Conservation (phyloP, 805 yeast species). For the Komagataella kurtzmanii region DNA sequence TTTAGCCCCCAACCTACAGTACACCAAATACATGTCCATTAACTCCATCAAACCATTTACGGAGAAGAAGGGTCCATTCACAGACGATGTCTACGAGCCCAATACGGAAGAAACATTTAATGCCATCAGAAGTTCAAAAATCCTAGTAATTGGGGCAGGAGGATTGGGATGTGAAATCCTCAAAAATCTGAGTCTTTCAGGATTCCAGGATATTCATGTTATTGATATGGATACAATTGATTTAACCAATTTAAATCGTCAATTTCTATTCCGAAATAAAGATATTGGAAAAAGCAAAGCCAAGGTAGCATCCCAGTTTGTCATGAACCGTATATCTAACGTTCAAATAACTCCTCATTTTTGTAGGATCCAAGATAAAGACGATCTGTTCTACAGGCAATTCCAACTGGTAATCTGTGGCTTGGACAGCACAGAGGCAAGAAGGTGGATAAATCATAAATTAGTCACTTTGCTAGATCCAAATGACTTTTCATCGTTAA, state of each 20-base stretch:
- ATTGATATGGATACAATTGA: conserved; percentile 82
- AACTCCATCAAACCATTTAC: conserved; percentile 5
- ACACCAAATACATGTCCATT: background rate
- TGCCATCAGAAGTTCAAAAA: conserved; percentile 8
- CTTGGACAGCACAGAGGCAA: conserved; percentile 76
- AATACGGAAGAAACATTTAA: background rate
- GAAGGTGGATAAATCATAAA: conserved; percentile 76
- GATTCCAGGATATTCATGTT: conserved; percentile 49
- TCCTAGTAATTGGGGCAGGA: conserved; percentile 60
- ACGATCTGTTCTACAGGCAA: conserved; percentile 45
- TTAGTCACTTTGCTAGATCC: conserved; percentile 50
- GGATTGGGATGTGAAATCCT: conserved; percentile 76
- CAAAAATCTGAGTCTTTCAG: conserved; percentile 58
- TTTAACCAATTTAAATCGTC: conserved; percentile 63
- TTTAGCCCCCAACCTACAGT: background rate
- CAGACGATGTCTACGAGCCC: conserved; percentile 16
- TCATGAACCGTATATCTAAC: conserved; percentile 30
- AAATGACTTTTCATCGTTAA: conserved; percentile 30
- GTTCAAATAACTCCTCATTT: conserved; percentile 43
- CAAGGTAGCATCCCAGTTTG: conserved; percentile 44
- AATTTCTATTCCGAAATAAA: conserved; percentile 46
- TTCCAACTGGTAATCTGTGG: conserved; percentile 78
- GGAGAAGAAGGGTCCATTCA: conserved; percentile 14
- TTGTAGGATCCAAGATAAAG: conserved; percentile 53
- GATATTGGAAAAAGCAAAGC: conserved; percentile 64